Base-by-base conservation (phyloP, 2,329 filamentous ascomycete species). In the Claviceps digitariae region DNA sequence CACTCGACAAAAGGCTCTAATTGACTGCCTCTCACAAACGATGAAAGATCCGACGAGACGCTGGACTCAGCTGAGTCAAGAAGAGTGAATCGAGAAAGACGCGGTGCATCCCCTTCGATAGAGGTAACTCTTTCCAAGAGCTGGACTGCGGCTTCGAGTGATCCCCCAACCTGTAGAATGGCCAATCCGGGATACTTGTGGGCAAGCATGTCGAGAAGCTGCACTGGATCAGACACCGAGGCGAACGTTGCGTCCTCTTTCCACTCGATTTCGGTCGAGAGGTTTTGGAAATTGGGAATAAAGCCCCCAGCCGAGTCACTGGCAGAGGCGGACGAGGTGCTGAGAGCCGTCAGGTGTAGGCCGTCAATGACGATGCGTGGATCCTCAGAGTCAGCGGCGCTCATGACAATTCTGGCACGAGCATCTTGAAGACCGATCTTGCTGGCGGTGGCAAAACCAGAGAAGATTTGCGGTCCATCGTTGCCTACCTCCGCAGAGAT, bases 251-350 rank as follows among this genome's bases (percentile, higher is more conserved):
- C 58, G 52, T 75, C 68, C 51, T 70, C 61, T 21, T 71, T 64
- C 77, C 76, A 80, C 2, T 68, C 57, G 49, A 79, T 66, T 56
- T 75, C 64, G 2, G 72, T 73, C 53, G 74, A 76, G 1, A 80
- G 64, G 21, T 73, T 73, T 34, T 70, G 72, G 56, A 77, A 69
- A 25, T 71, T 74, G 0, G 74, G 72, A 9, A 80, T 58, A 56
- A 75, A 79, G 1, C 61, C 64, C 0, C 59, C 63, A 0, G 60
- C 56, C 36, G 36, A 5, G 61, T 56, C 0, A 64, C 57, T 3
- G 63, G 64, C 57, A 3, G 63, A 56, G 1, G 56, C 53, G 4
- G 34, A n/a, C 3, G 63, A 56, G 1, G 56, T 54, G 0, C 65
- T 57, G 13, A 77, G 58, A 0, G 58, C 59, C 2, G 70, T 72